Evolutionary conservation across 495 filamentous ascomycete genomes (phyloP).

Genomic region (Talaromyces borbonicus): DNA sequence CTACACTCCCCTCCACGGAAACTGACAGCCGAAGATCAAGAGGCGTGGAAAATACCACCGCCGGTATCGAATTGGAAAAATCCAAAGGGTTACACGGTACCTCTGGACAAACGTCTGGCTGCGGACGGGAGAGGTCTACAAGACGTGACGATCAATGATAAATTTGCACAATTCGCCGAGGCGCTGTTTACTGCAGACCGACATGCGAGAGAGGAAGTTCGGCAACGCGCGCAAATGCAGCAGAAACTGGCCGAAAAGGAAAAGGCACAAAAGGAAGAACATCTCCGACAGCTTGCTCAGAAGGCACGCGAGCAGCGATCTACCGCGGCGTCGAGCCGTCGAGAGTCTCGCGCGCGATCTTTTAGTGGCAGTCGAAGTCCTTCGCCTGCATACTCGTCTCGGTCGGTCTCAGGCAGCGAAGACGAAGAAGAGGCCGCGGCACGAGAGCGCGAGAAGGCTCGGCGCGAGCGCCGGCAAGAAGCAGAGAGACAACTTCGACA

Average conservation of each 20-base stretch:
- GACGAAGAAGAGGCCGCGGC: constrained; percentile 58
- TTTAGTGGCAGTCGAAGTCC: constrained; percentile 41
- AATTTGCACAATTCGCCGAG: constrained; percentile 94
- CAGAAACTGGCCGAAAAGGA: constrained; percentile 96
- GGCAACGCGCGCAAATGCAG: constrained; percentile 88
- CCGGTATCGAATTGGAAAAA: constrained; percentile 99
- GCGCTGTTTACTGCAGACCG: constrained; percentile 88
- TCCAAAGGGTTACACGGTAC: constrained; percentile 94
- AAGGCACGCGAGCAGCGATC: constrained; percentile 78
- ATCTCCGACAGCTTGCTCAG: constrained; percentile 80
- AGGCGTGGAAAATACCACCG: constrained; percentile 91
- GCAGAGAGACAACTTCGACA: constrained; percentile 85
- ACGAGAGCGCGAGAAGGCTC: constrained; percentile 64
- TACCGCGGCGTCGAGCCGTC: constrained; percentile 34
- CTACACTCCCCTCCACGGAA: constrained; percentile 95
- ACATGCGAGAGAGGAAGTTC: constrained; percentile 91
- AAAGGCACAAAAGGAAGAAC: constrained; percentile 85
- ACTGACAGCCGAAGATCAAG: constrained; percentile 93
- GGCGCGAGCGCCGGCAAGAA: constrained; percentile 68
- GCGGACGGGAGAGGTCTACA: constrained; percentile 87
- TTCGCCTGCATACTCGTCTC: constrained; percentile 45
- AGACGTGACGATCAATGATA: constrained; percentile 97
- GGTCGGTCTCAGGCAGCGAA: constrained; percentile 45
- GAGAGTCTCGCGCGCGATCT: constrained; percentile 31
- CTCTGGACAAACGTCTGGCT: constrained; percentile 92